A percentile compares a stretch with the other conserved stretches of the same genome.
Evolutionary conservation across 805 yeast genomes (phyloP).

Genomic region (Ogataea henricii): DNA sequence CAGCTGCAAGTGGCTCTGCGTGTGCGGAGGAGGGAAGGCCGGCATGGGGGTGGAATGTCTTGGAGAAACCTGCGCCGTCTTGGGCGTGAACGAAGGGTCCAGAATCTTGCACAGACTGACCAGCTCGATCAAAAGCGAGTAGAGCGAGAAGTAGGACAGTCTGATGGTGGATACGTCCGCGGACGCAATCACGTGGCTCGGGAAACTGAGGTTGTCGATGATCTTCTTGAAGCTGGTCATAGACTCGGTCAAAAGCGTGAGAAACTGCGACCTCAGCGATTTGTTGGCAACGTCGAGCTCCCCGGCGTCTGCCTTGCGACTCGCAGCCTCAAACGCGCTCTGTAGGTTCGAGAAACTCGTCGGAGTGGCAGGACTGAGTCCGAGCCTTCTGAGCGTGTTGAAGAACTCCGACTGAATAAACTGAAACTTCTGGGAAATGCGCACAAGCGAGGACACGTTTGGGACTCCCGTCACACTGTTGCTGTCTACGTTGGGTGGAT

Average conservation of each 20-base stretch:
- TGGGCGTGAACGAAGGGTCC: slow-evolving; percentile 22
- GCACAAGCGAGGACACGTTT: slow-evolving; percentile 17
- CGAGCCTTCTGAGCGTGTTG: slow-evolving; percentile 17
- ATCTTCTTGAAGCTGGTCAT: slow-evolving; percentile 26
- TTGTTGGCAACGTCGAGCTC: slow-evolving; percentile 13
- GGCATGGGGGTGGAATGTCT: slow-evolving; percentile 1
- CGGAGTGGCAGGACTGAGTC: slow-evolving; percentile 14
- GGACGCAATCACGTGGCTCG: slow-evolving; percentile 11
- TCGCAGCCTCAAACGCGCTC: slow-evolving; percentile 23
- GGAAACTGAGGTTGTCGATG: slow-evolving; percentile 20
- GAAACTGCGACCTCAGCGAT: slow-evolving; percentile 16
- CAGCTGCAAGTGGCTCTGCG: slow-evolving; percentile 17
- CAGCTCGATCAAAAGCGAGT: slow-evolving; percentile 33
- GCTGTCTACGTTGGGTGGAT: background rate
- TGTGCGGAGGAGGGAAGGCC: slow-evolving; percentile 8
- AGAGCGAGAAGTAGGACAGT: slow-evolving; percentile 29
- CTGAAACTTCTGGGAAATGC: slow-evolving; percentile 25
- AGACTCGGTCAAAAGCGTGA: slow-evolving; percentile 20
- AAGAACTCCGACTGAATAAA: slow-evolving; percentile 26
- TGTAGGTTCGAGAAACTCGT: slow-evolving; percentile 21
- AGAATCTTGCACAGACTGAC: slow-evolving; percentile 27
- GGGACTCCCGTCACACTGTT: background rate
- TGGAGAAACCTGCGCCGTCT: slow-evolving; percentile 10
- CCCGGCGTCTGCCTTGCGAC: slow-evolving; percentile 17
- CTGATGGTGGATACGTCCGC: slow-evolving; percentile 24